A percentile compares a stretch with the other conserved stretches of the same genome.
phyloP scores from a whole-genome alignment of 2,329 filamentous ascomycete species.

The Juglanconis juglandina region DNA sequence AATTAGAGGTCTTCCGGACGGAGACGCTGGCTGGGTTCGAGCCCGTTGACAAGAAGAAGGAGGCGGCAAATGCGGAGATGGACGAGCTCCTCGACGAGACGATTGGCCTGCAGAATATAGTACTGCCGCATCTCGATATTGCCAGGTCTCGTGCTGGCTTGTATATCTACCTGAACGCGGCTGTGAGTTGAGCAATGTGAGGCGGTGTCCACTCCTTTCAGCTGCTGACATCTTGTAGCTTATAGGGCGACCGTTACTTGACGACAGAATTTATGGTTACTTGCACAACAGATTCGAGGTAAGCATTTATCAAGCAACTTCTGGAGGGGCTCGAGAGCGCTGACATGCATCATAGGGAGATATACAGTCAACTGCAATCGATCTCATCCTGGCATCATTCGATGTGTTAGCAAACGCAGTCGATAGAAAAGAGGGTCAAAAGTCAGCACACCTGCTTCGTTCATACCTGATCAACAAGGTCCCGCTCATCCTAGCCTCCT shows the following conservation, averaged over 20 bases:
- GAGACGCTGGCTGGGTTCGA: conserved; percentile 55
- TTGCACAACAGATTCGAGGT: conserved; percentile 82
- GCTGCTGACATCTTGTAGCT: conserved; percentile 50
- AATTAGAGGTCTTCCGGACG: conserved; percentile 56
- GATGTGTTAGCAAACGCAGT: conserved; percentile 85
- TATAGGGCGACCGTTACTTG: conserved; percentile 75
- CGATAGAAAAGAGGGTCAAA: conserved; percentile 58
- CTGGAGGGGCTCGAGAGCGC: conserved; percentile 10
- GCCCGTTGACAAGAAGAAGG: conserved; percentile 50
- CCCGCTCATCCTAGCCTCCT: conserved; percentile 50
- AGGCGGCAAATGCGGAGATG: conserved; percentile 47
- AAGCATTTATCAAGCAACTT: conserved; percentile 21
- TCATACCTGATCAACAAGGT: conserved; percentile 78
- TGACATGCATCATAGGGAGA: conserved; percentile 57
- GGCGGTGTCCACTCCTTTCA: neutral
- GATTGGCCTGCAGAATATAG: conserved; percentile 53
- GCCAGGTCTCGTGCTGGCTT: conserved; percentile 76
- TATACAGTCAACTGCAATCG: conserved; percentile 70
- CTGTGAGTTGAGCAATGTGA: conserved; percentile 50
- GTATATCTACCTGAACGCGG: conserved; percentile 80
- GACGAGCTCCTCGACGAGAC: conserved; percentile 57
- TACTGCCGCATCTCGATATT: conserved; percentile 62
- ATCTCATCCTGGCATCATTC: conserved; percentile 84
- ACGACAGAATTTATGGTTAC: conserved; percentile 79
- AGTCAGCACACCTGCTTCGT: conserved; percentile 68